Evolutionary conservation across 768 basidiomycete genomes (phyloP).

Genomic region (Boletus tylopilopsis): DNA sequence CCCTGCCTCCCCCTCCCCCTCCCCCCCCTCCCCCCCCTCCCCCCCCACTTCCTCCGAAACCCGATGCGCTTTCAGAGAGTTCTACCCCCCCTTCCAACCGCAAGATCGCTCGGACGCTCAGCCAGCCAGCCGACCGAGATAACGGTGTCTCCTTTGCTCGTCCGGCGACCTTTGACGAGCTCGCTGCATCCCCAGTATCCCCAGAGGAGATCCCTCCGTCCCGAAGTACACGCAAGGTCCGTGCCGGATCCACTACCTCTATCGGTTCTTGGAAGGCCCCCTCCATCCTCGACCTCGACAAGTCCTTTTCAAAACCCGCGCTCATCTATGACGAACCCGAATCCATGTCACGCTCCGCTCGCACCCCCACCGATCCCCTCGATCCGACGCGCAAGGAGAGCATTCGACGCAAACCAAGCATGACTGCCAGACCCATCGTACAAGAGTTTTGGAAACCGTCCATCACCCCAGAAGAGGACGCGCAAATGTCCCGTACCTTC

Average conservation of each 20-base stretch:
- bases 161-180: conserved; percentile 13
- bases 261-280: conserved; percentile 27
- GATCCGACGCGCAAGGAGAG: conserved; percentile 24
- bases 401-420: conserved; percentile 33
- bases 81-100: conserved; percentile 12
- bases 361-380: conserved; percentile 20
- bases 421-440: conserved; percentile 30
- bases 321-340: conserved; percentile 31
- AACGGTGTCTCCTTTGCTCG: conserved; percentile 15
- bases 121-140: conserved; percentile 21
- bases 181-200: conserved; percentile 11
- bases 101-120: conserved; percentile 18
- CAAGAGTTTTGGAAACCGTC: conserved; percentile 52
- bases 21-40: conserved; percentile 8
- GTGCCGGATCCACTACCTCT: conserved; percentile 27
- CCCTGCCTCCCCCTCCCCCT: neutral
- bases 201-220: conserved; percentile 17
- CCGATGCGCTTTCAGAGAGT: conserved; percentile 8
- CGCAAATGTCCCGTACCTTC: conserved; percentile 37
- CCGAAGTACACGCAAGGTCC: conserved; percentile 19
- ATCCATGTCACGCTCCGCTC: conserved; percentile 14
- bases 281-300: conserved; percentile 22
- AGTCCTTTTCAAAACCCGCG: conserved; percentile 14
- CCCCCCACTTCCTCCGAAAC: neutral
- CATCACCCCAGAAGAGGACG: conserved; percentile 43